Evolutionary conservation across 75 land plant genomes (phyloP).

Genomic region (Pinus albicaulis): DNA sequence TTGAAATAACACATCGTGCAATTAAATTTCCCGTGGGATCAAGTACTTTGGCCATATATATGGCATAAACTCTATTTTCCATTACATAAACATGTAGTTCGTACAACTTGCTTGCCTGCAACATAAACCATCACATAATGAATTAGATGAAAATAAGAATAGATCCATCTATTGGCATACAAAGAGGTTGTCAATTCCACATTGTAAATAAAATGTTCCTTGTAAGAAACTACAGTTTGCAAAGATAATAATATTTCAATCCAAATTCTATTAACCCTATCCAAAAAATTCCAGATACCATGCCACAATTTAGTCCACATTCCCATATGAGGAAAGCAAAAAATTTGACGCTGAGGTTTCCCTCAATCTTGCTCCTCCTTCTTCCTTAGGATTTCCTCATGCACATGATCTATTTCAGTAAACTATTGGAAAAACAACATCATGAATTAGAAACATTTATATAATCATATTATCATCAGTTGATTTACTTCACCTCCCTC

Average conservation of each 20-base stretch:
- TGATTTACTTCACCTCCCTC: neutral
- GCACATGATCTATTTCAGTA: slow-evolving; percentile 11
- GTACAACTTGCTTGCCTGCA: no score
- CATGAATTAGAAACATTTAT: no score
- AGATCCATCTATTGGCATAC: neutral
- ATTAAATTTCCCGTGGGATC: no score
- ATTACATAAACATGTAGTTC: no score
- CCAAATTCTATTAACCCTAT: slow-evolving; percentile 47
- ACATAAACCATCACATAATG: no score
- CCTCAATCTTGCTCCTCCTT: slow-evolving; percentile 66
- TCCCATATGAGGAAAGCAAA: slow-evolving; percentile 90
- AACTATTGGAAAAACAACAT: no score
- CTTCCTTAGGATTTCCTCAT: slow-evolving; percentile 81
- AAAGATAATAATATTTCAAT: neutral
- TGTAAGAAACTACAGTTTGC: neutral
- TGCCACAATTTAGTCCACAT: slow-evolving; percentile 99
- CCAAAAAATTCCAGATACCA: slow-evolving; percentile 96
- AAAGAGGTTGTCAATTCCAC: neutral
- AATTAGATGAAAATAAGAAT: slow-evolving; percentile 1
- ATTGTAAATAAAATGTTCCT: neutral
- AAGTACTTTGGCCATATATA: no score
- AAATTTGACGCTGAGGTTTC: slow-evolving; percentile 71
- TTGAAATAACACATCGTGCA: no score
- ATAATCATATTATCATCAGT: neutral
- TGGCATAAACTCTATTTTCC: no score